Evolutionary conservation across 805 yeast species (phyloP), one percentile per base, ranked within the genome.

Genomic region (Kluyveromyces lactis): DNA sequence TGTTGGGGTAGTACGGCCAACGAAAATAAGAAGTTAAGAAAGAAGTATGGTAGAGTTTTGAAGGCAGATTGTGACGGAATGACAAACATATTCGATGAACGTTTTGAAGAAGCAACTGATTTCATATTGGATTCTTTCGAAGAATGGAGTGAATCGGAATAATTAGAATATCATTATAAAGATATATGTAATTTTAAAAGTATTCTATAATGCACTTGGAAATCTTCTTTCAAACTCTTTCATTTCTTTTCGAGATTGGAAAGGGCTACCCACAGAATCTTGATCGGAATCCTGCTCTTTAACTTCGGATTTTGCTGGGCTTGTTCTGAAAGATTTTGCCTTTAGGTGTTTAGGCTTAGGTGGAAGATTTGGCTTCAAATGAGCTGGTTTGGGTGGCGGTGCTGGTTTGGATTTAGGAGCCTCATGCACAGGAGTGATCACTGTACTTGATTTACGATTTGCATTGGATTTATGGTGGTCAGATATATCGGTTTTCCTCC

Each of bases 41-140:
- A 85, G 60, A 90, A 87, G 60, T 86, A 79, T 54, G 98, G 98
- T 17, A 73, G 96, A 43, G 95, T 92, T 2, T 62, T 89, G 38
- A 77, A 80, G 50, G 74, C 92, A 4, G 77, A 78, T 32, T 47
- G 69, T 18, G 90, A 82, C 50, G 87, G 90, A 1, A 55, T 89
- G 42, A 81, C 77, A 63, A 83, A 82, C 44, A 75, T 86, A 11
- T 72, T 86, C 39, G 79, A 78, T 44, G 96, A 86, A 56, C 69
- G 87, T 55, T 84, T 85, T 48, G 86, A 81, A 23, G 97, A 87
- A 53, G 84, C 89, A 2, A 72, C 83, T 13, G 95, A 86, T 53
- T 89, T 86, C 55, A 75, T 90, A 29, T 62, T 81, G 46, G 95
- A 85, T 52, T 77, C 87, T 1, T 68, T 84, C 43, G 89, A 84